These are phyloP conservation scores for Circinella minor DNA, from an alignment of 371 early-diverging fungal species.

Conservation along the genomic window DNA sequence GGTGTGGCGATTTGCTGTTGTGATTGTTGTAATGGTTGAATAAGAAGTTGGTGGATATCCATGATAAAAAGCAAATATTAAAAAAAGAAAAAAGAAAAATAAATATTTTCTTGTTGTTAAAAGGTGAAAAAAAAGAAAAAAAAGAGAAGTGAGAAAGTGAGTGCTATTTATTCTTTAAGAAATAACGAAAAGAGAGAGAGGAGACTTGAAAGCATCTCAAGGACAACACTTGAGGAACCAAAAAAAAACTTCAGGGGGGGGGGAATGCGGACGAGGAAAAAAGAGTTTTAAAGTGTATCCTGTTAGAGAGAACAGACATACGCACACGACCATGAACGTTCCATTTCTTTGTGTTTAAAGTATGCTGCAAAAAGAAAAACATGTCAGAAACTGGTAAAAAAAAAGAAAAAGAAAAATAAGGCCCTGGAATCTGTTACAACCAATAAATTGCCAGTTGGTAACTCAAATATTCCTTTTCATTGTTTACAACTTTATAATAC, in stretches of 20 bases:
- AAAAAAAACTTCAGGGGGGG: background rate
- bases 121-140: background rate
- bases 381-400: background rate
- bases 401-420: background rate
- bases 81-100: background rate
- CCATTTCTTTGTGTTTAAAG: slow-evolving; percentile 4
- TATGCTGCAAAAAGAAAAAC: background rate
- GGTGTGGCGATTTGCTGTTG: background rate
- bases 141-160: background rate
- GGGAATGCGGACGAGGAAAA: background rate
- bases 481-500: background rate
- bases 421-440: slow-evolving; percentile 2
- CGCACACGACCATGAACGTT: background rate
- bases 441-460: background rate
- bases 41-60: slow-evolving; percentile 24
- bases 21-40: slow-evolving; percentile 12
- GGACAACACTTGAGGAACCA: slow-evolving; percentile 8
- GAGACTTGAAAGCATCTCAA: background rate
- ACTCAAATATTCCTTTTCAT: background rate
- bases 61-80: slow-evolving; percentile 1
- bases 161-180: slow-evolving; percentile 10
- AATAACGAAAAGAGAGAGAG: background rate
- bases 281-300: background rate
- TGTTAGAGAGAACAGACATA: slow-evolving; percentile 2
- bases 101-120: background rate